phyloP scores from a whole-genome alignment of 169 alveolate genomes.

The Amoebophrya sp. region DNA sequence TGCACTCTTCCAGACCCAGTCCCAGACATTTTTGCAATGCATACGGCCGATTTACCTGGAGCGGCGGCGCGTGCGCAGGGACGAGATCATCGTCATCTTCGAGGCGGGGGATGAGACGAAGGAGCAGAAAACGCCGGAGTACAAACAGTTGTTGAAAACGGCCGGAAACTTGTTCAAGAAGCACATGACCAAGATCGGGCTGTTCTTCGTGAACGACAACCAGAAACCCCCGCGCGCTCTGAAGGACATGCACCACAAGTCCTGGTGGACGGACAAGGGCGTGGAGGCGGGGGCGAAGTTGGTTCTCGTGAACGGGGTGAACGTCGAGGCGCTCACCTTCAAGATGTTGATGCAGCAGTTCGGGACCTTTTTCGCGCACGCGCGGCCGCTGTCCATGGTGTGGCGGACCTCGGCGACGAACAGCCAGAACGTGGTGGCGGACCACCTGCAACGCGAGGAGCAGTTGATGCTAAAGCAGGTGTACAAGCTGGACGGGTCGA shows the following conservation, averaged over 20 bases:
- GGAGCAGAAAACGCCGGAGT: not conserved
- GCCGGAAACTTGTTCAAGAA: not conserved
- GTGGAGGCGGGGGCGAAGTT: not conserved
- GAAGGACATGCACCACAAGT: not conserved
- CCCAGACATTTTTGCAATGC: too few species aligned
- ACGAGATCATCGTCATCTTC: not conserved
- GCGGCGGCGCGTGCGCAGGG: slow-evolving; percentile 11
- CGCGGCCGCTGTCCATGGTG: not conserved
- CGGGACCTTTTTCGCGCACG: not conserved
- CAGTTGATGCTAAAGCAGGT: not conserved
- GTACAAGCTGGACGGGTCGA: not conserved
- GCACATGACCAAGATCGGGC: not conserved
- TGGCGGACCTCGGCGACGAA: not conserved
- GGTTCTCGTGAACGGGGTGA: not conserved
- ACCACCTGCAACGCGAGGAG: not conserved
- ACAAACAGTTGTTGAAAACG: not conserved
- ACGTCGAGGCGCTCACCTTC: not conserved
- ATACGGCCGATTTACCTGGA: not conserved
- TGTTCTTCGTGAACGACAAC: not conserved
- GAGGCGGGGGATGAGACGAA: not conserved
- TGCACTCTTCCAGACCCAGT: too few species aligned
- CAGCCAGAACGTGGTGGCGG: not conserved
- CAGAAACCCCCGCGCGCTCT: not conserved
- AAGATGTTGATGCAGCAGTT: not conserved
- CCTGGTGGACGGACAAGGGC: not conserved